Percentiles rank a stretch among this genome's conserved stretches.
phyloP scores from a whole-genome alignment of 306 rosid species.

The Luffa aegyptiaca region DNA sequence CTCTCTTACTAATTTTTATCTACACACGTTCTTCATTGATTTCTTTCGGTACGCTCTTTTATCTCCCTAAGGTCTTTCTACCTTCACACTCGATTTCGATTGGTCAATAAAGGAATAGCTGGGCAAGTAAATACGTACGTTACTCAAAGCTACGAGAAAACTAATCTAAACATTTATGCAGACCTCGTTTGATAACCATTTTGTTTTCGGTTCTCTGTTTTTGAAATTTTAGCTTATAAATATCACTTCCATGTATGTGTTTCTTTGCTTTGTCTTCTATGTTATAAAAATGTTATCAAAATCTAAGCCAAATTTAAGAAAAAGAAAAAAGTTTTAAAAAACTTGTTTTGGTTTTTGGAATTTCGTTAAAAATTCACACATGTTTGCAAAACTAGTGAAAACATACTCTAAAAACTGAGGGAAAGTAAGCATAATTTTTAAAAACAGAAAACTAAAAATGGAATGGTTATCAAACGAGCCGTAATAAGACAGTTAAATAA shows the following conservation, averaged over 20 bases:
- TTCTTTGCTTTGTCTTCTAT: background rate
- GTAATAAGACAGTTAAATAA: background rate
- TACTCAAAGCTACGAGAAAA: background rate
- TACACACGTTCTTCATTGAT: background rate
- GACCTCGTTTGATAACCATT: background rate
- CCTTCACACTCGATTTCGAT: background rate
- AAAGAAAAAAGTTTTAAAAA: background rate
- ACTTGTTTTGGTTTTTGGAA: background rate
- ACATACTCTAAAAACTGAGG: background rate
- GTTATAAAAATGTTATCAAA: background rate
- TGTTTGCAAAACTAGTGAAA: background rate
- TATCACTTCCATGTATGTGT: background rate
- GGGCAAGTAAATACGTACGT: background rate
- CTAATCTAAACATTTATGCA: background rate
- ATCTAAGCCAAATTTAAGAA: background rate
- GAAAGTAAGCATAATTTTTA: background rate
- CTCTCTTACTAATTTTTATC: background rate
- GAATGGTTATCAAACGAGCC: background rate
- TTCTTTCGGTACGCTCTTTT: background rate
- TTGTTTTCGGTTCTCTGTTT: background rate
- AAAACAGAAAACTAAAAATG: background rate
- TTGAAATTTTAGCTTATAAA: background rate
- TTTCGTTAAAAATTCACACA: background rate
- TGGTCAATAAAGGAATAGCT: background rate
- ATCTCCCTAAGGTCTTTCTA: background rate